Base-by-base conservation (phyloP, 768 basidiomycete genomes). In the Xerocomellus amylosporus region DNA sequence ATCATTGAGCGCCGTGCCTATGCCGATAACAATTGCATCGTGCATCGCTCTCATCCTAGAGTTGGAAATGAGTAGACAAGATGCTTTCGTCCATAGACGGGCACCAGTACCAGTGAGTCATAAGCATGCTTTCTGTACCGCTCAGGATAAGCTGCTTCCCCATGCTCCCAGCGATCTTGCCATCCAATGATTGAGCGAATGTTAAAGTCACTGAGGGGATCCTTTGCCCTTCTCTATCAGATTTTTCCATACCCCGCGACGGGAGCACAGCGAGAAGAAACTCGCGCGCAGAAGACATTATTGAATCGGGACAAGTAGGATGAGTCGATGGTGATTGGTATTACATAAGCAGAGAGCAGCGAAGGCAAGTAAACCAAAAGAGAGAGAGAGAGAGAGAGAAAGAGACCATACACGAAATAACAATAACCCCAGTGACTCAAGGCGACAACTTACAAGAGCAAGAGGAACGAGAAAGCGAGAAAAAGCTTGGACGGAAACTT, bases 11-110 rank as follows among this genome's bases (percentile, higher is more conserved):
- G 91, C 85, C 0, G 96, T 98, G 8, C 89, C 90, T 36, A 94
- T 82, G 3, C 96, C 96, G 41, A 99, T 79, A 14, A 99, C 74
- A 55, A 99, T 98, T 9, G 81, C 93, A 63, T 97, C 92, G 71
- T 98, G 96, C 79, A 92, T 82, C 0, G 91, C 79, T 58, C 96
- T 78, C 83, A 98, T 84, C 86, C 94, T 96, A 59, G 46, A 45
- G 56, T 45, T 19, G 22, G 17, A 47, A 30, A 37, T 62, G 42
- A 46, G 49, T 30, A 40, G 26, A 46, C 17, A 31, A 34, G 10
- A 19, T 28, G 30, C 17, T 39, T 50, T 51, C 24, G 33, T 37
- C 19, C 43, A 36, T 22, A 31, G 20, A 53, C 10, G 38, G 17
- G 24, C 10, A 33, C 14, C 2, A 60, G 58, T 64, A 93, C 94